These are phyloP conservation scores for Chlamydomonas eustigma DNA, from an alignment of 139 green algal species.

Conservation along the genomic window DNA sequence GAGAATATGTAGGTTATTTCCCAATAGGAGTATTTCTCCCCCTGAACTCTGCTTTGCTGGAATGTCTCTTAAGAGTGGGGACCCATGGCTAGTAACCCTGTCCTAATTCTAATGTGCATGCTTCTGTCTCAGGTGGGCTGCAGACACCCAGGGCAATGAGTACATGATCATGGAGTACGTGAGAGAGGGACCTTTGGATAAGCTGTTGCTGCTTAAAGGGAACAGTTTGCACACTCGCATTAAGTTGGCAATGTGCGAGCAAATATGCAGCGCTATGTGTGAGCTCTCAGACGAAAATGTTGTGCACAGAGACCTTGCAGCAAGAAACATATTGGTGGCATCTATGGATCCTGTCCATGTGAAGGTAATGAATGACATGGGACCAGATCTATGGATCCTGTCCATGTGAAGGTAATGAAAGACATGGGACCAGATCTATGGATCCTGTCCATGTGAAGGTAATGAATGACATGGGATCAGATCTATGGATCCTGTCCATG, in stretches of 20 bases:
- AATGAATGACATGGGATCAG: too few species aligned
- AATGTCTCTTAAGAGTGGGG: too few species aligned
- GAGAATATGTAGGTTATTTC: background rate
- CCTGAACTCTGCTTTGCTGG: background rate
- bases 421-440: too few species aligned
- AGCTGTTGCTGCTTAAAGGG: constrained; percentile 31
- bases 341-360: constrained; percentile 45
- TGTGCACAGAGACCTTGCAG: constrained; percentile 51
- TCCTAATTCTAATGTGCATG: constrained; percentile 8
- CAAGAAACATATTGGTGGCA: constrained; percentile 53
- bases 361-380: constrained; percentile 54
- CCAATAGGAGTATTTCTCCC: background rate
- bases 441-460: too few species aligned
- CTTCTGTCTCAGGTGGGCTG: constrained; percentile 37
- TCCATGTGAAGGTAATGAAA: too few species aligned
- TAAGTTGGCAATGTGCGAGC: constrained; percentile 46
- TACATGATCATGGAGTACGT: constrained; percentile 56
- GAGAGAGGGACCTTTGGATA: constrained; percentile 37
- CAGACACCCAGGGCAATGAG: constrained; percentile 44
- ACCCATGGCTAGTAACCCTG: too few species aligned
- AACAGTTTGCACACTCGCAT: constrained; percentile 22
- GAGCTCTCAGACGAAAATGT: constrained; percentile 37
- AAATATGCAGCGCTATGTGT: constrained; percentile 50
- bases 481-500: too few species aligned
- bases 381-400: too few species aligned